Percentiles rank a stretch among this genome's conserved stretches.
phyloP scores from a whole-genome alignment of 164 flowering plant species.

The Macadamia tetraphylla region DNA sequence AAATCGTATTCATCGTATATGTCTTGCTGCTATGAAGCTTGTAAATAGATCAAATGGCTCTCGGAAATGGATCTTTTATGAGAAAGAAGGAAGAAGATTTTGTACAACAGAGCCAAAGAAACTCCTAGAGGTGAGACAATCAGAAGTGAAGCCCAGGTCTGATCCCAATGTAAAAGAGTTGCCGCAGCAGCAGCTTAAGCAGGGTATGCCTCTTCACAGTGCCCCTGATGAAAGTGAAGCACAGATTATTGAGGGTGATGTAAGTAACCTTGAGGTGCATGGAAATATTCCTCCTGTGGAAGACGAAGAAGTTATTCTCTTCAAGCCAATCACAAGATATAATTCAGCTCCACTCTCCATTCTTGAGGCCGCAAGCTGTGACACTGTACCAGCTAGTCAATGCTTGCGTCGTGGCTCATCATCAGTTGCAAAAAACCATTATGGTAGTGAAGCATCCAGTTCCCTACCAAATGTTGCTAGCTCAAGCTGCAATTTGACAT shows the following conservation, averaged over 20 bases:
- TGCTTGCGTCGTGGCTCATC: slow-evolving; percentile 50
- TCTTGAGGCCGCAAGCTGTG: slow-evolving; percentile 7
- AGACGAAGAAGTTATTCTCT: slow-evolving; percentile 87
- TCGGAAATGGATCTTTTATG: slow-evolving; percentile 36
- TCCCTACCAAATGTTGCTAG: slow-evolving; percentile 10
- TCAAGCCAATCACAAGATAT: slow-evolving; percentile 63
- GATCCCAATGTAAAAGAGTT: not conserved
- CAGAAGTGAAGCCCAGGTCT: not conserved
- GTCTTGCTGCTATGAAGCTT: slow-evolving; percentile 47
- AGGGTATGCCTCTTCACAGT: not conserved
- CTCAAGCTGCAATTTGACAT: slow-evolving; percentile 20
- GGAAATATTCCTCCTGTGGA: slow-evolving; percentile 32
- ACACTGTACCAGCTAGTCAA: slow-evolving; percentile 33
- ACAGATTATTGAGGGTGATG: not conserved
- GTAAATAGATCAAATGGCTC: slow-evolving; percentile 25
- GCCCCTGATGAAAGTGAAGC: slow-evolving; percentile 3
- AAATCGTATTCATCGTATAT: slow-evolving; percentile 43
- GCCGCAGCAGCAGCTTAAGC: not conserved
- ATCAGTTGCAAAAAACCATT: slow-evolving; percentile 28
- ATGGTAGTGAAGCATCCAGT: slow-evolving; percentile 11
- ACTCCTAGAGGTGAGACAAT: slow-evolving; percentile 13
- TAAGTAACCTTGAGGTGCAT: not conserved
- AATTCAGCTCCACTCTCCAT: slow-evolving; percentile 51
- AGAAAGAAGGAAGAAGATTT: slow-evolving; percentile 24
- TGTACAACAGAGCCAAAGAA: slow-evolving; percentile 13